Conservation (phyloP, 2,329 filamentous ascomycete genomes). For the Lachnellula arida region DNA sequence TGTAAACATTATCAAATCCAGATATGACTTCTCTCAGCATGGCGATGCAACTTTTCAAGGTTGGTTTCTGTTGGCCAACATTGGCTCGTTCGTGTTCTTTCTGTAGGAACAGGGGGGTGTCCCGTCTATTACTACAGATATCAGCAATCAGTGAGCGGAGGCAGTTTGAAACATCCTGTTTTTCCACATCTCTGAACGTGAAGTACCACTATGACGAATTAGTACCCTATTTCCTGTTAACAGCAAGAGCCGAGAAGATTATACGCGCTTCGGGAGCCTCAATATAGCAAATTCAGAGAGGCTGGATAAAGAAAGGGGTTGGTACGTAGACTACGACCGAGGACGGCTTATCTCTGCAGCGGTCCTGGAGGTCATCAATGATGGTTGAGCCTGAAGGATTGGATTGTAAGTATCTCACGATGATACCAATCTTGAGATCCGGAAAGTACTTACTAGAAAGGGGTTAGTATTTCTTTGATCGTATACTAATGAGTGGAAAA, state of each 20-base stretch:
- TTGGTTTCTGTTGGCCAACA: conserved; percentile 7
- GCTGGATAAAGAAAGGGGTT: too few species aligned
- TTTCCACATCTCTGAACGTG: conserved; percentile 6
- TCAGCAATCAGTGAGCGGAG: conserved; percentile 8
- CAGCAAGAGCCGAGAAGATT: too few species aligned
- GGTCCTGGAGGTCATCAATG: conserved; percentile 6
- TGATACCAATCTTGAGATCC: too few species aligned
- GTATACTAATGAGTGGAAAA: not conserved
- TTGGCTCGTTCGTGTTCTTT: conserved; percentile 1
- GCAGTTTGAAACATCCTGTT: conserved; percentile 6
- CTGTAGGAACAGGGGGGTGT: conserved; percentile 1
- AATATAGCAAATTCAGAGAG: too few species aligned
- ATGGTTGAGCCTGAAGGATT: conserved; percentile 5
- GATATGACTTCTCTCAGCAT: conserved; percentile 5
- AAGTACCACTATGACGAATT: conserved; percentile 13
- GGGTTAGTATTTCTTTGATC: too few species aligned
- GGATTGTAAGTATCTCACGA: too few species aligned
- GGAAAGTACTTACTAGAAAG: too few species aligned
- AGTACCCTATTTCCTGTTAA: not conserved
- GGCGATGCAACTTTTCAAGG: not conserved
- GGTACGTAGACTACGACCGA: not conserved
- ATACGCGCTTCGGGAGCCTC: too few species aligned
- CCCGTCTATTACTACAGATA: conserved; percentile 9
- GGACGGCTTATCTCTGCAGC: not conserved
- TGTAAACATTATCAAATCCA: conserved; percentile 7